phyloP scores from a whole-genome alignment of 176 grass and related monocot species.

The Raddia guianensis region DNA sequence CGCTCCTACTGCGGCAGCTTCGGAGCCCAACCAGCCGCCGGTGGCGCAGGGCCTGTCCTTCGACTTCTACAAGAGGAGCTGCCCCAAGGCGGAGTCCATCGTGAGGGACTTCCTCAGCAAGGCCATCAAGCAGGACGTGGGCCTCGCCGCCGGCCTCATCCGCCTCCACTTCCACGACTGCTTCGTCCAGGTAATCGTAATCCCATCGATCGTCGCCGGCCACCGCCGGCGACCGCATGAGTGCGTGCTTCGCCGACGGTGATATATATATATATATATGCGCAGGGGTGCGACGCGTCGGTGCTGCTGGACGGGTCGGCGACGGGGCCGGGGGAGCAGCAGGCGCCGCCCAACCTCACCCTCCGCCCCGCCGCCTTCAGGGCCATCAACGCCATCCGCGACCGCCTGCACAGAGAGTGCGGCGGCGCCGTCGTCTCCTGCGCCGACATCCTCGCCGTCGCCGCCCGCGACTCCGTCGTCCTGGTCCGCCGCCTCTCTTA shows the following conservation, averaged over 20 bases:
- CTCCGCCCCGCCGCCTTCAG: constrained; percentile 60
- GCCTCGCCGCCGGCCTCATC: constrained; percentile 67
- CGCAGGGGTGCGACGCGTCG: constrained; percentile 77
- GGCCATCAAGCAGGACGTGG: constrained; percentile 42
- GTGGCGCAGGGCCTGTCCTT: constrained; percentile 46
- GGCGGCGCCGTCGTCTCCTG: constrained; percentile 56
- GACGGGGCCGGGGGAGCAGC: constrained; percentile 56
- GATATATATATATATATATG: too few relatives aligned
- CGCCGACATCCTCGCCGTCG: constrained; percentile 44
- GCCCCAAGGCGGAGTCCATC: constrained; percentile 50
- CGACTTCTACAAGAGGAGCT: constrained; percentile 53
- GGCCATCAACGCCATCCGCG: constrained; percentile 67
- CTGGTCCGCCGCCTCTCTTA: not conserved
- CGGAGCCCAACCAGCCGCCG: not conserved
- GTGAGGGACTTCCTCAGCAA: constrained; percentile 42
- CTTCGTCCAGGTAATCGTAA: constrained; percentile 73
- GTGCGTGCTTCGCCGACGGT: too few relatives aligned
- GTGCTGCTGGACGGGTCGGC: constrained; percentile 63
- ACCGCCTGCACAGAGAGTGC: constrained; percentile 39
- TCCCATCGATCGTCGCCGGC: too few relatives aligned
- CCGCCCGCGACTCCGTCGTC: constrained; percentile 43
- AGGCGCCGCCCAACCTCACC: constrained; percentile 70
- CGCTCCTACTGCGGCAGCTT: not conserved
- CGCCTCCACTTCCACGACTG: constrained; percentile 85
- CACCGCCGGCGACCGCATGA: too few relatives aligned